These are phyloP conservation scores for Neolentinus lepideus DNA, from an alignment of 1,284 basidiomycete genomes.

Conservation along the genomic window DNA sequence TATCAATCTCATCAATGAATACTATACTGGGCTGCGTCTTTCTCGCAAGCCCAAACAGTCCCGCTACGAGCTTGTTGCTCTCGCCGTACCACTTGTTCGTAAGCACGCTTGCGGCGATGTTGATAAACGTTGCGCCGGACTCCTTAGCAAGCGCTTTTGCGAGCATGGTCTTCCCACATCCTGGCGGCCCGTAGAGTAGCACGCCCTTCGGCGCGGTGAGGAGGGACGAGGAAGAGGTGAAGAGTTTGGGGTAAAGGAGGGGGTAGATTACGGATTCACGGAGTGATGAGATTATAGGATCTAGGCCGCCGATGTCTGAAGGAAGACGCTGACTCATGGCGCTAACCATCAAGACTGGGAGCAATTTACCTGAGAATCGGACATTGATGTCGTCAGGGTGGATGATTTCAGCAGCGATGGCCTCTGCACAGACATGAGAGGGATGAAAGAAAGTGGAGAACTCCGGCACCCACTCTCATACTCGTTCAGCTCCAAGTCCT, in stretches of 20 bases:
- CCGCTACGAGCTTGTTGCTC: constrained; percentile 95
- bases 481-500: constrained; percentile 65
- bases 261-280: constrained; percentile 97
- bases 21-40: constrained; percentile 76
- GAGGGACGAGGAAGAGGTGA: constrained; percentile 67
- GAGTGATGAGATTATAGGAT: constrained; percentile 85
- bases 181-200: constrained; percentile 85
- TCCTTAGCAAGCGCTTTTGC: constrained; percentile 96
- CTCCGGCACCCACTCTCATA: constrained; percentile 59
- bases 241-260: constrained; percentile 87
- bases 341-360: background rate
- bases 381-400: constrained; percentile 81
- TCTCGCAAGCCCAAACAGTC: constrained; percentile 68
- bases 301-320: constrained; percentile 91
- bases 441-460: background rate
- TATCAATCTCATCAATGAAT: constrained; percentile 83
- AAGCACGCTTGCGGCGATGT: constrained; percentile 74
- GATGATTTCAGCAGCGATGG: constrained; percentile 79
- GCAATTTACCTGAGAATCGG: constrained; percentile 56
- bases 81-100: constrained; percentile 98
- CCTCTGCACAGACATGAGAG: constrained; percentile 35
- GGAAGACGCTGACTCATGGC: background rate
- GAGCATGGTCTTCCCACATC: constrained; percentile 93
- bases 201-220: constrained; percentile 77
- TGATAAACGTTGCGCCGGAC: constrained; percentile 95